Base-by-base conservation (phyloP, 2,329 filamentous ascomycete species). In the Aspergillus persii region DNA sequence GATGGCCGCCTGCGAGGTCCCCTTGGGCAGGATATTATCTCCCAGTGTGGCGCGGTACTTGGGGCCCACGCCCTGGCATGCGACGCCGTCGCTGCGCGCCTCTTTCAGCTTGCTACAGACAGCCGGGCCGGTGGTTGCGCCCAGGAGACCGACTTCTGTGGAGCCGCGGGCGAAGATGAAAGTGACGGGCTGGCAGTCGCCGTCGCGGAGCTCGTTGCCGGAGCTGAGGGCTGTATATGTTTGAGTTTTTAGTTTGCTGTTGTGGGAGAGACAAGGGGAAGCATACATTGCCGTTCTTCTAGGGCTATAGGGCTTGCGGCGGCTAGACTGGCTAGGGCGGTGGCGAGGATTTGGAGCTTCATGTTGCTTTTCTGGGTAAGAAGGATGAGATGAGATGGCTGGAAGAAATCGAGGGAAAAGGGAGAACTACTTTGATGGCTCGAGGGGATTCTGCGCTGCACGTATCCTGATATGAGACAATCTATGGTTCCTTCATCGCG, bases 141-240 rank as follows among this genome's bases (percentile, higher is more conserved):
- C 75, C 67, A 83, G 76, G 67, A 82, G 81, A n/a, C 81, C 81
- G 6, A 70, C 64, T 62, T 83, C 81, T 12, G 76, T 78, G 11
- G 80, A 81, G 27, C 79, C 81, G 50, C 80, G 76, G 8, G 80
- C 79, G 61, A 79, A 83, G 50, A 82, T 78, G 53, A 83, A 78
- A 29, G 80, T 76, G 26, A 80, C 68, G 31, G 73, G 70, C 62
- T 69, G 73, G 69, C 79, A 81, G 7, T 71, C 69, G 8, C 74
- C 74, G 30, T 66, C 58, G 7, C 72, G 74, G 58, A 79, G 76
- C 41, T 80, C 77, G 8, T 76, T 76, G 5, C 74, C 65, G 15
- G 59, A 62, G 31, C 46, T 59, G 36, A 23, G 18, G 18, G 65
- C 67, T 64, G 15, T 18, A 27, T 18, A 26, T 29, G 31, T 56